Evolutionary conservation across 2,329 filamentous ascomycete genomes (phyloP).

Genomic region (Pseudocercospora ulei): DNA sequence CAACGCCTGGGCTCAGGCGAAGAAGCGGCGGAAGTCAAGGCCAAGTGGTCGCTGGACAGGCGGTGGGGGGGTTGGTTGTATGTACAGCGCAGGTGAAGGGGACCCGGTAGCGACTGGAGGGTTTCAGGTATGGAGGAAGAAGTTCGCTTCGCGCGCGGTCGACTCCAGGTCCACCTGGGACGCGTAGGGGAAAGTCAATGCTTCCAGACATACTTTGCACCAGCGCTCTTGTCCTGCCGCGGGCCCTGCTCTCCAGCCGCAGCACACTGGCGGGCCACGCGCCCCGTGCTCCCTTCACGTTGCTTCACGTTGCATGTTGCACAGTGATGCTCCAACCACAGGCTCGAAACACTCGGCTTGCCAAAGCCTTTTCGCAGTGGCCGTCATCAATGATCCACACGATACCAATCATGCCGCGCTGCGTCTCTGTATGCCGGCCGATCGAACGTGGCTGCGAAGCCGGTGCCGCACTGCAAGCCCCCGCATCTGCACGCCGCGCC

Average conservation of each 20-base stretch:
- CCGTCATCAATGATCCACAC: too few relatives aligned
- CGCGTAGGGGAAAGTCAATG: constrained; percentile 12
- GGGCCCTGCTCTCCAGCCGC: constrained; percentile 16
- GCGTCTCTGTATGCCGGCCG: constrained; percentile 10
- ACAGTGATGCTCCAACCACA: neutral
- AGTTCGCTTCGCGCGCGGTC: constrained; percentile 6
- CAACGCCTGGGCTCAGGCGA: constrained; percentile 6
- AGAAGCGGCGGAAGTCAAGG: neutral
- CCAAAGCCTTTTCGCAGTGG: neutral
- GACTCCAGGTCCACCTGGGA: constrained; percentile 13
- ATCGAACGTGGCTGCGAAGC: constrained; percentile 11
- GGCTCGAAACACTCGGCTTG: constrained; percentile 4
- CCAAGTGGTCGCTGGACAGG: constrained; percentile 4
- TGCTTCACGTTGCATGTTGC: constrained; percentile 14
- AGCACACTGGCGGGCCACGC: constrained; percentile 16
- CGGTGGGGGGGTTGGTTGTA: neutral
- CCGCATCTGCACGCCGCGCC: constrained; percentile 12
- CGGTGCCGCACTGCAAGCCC: constrained; percentile 10
- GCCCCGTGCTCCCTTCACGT: constrained; percentile 10
- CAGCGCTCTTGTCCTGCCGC: too few relatives aligned
- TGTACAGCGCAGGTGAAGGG: constrained; percentile 7
- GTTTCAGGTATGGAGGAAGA: constrained; percentile 10
- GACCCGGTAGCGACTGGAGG: constrained; percentile 18
- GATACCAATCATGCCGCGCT: constrained; percentile 4
- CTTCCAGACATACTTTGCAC: constrained; percentile 15